Conservation (phyloP, 1,139 yeast genomes). For the Pichia sp. region DNA sequence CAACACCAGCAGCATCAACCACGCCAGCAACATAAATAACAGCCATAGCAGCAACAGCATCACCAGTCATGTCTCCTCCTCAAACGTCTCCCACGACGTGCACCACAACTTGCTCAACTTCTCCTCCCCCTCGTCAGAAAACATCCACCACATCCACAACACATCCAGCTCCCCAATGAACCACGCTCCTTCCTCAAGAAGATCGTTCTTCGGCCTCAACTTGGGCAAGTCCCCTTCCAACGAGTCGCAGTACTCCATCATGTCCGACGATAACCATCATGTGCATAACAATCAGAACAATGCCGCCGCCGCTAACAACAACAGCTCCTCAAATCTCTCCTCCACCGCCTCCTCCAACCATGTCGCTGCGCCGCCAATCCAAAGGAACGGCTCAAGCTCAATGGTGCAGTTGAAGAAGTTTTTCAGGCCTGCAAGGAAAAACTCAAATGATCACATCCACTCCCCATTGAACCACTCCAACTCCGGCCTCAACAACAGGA, state of each 20-base stretch:
- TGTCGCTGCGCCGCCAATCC: conserved; percentile 14
- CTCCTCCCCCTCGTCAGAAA: not conserved
- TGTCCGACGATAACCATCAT: conserved; percentile 27
- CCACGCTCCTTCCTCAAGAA: conserved; percentile 20
- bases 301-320: conserved; percentile 1
- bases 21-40: not conserved
- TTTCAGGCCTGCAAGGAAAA: conserved; percentile 33
- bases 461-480: not conserved
- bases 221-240: conserved; percentile 29
- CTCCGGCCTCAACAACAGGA: not conserved
- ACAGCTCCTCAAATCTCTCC: not conserved
- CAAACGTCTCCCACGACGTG: not conserved
- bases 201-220: conserved; percentile 30
- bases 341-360: not conserved
- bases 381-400: conserved; percentile 38
- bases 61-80: not conserved
- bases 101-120: not conserved
- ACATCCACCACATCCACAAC: not conserved
- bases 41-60: not conserved
- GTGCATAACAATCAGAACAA: conserved; percentile 4
- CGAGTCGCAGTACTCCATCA: conserved; percentile 24
- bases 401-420: conserved; percentile 36
- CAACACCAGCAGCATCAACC: not conserved
- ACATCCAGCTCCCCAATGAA: conserved; percentile 12
- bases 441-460: conserved; percentile 16